Evolutionary conservation across 108 stramenopile species (phyloP).

Genomic region (Aurantiochytrium sp.): DNA sequence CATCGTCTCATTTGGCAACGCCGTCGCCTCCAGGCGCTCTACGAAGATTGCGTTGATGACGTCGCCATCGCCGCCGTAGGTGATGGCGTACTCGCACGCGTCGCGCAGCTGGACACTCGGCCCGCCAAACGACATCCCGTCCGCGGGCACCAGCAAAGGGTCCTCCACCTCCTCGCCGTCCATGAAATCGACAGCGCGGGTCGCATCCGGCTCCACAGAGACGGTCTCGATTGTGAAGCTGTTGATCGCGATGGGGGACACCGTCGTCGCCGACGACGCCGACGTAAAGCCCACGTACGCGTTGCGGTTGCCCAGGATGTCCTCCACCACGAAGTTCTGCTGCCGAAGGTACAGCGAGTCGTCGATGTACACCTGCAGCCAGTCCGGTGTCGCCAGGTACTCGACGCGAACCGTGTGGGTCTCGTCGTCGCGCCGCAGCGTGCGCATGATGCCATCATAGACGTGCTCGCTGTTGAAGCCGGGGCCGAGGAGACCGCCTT

Average conservation of each 20-base stretch:
- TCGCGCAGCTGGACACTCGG: background rate
- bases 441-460: background rate
- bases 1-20: background rate
- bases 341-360: slow-evolving; percentile 13
- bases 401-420: background rate
- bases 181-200: background rate
- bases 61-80: background rate
- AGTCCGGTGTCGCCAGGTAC: background rate
- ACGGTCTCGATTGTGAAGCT: background rate
- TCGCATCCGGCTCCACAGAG: background rate
- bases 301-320: background rate
- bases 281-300: slow-evolving; percentile 17
- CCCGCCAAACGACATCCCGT: background rate
- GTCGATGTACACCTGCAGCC: slow-evolving; percentile 2
- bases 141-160: background rate
- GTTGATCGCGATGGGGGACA: background rate
- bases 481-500: background rate
- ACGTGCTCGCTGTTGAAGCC: background rate
- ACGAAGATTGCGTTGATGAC: background rate
- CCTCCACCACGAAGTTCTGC: background rate
- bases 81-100: background rate
- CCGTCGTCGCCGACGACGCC: background rate
- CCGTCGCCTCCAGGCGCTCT: background rate
- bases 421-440: background rate
- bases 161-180: background rate